Base-by-base conservation (phyloP, 768 basidiomycete species). In the Naganishia kalamii region DNA sequence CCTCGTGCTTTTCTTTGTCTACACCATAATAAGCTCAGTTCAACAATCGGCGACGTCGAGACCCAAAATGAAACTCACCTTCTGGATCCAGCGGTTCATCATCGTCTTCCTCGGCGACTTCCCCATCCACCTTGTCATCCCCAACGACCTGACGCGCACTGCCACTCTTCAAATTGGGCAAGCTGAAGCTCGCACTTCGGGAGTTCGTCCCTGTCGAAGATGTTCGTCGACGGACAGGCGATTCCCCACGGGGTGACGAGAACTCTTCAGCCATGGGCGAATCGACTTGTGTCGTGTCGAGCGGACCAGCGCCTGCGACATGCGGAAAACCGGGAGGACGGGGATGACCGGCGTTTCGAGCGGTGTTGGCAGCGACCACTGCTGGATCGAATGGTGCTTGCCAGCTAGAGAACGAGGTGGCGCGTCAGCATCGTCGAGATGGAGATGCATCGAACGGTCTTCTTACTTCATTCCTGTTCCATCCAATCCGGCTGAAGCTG, bases 71-170 rank as follows among this genome's bases (percentile, higher is more conserved):
- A 7, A 30, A 81, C 86, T 70, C 66, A 90, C 90, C 83, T 80
- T 92, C 91, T 79, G 88, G 88, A 70, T 91, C 88, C 88, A 91
- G 88, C 67, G 91, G 88, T 4, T 84, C 85, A 64, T 83, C 81
- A 71, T 90, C 88, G n/a, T 83, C 73, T 7, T 74, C 78, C 49
- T 72, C 71, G 7, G 82, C 79, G 69, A 87, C 84, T 0, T 79
- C 75, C 32, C 80, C 78, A 66, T 68, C 69, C 23, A 71, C 61
- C 61, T 83, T 80, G 62, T 82, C 80, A 49, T 82, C 80, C 15
- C 44, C 50, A 10, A 51, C 61, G 30, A 41, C 65, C 52, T 21
- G 37, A 46, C 57, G 61, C 44, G 32, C 32, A 32, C 60, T 43
- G 51, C 84, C 81, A 11, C 86, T 85, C 62, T 67, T 68, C 44